Evolutionary conservation across 495 filamentous ascomycete species (phyloP), one percentile per base, ranked within the genome.

Genomic region (Letharia columbiana): DNA sequence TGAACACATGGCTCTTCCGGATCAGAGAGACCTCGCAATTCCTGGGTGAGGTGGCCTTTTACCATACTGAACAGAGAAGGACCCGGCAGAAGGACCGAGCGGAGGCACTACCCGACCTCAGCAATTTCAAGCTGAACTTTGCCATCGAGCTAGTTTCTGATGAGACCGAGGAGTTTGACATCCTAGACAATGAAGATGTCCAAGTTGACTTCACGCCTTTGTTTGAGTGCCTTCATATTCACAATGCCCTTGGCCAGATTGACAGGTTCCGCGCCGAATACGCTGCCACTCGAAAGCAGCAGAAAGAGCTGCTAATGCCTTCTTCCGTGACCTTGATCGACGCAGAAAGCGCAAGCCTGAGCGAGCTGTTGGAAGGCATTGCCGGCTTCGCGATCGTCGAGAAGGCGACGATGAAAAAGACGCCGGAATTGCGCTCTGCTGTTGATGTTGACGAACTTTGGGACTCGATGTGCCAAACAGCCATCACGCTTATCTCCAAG

Each of bases 371-470:
- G 13, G 94, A 98, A 76, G 87, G 91, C 66, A 94, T 98, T 77
- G 89, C 92, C 33, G 94, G 94, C 0, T 99, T 99, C 78, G 92
- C 93, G 9, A 97, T 99, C 66, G 87, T 99, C 56, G 94, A 99
- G 73, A 91, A 88, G 68, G 89, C 89, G 18, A 99, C 94, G 2
- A 92, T 96, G 87, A 89, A 85, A 71, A 90, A 89, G 68, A 87
- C 87, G 2, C 88, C 90, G 4, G 87, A 90, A 65, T 79, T 98
- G 54, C 82, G 94, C 61, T 90, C 91, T n/a, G 78, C 84, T 18
- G 83, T 88, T 64, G 94, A 98, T 81, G 92, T 95, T 60, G 93
- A 98, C 71, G 92, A 96, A 73, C 82, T 99, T 9, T 99, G 94
- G 94, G 92, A 97, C 72, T 96, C 92, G 0, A 93, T 97, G 91